Conservation (phyloP, 371 early-diverging fungal species). For the Mucor saturninus region DNA sequence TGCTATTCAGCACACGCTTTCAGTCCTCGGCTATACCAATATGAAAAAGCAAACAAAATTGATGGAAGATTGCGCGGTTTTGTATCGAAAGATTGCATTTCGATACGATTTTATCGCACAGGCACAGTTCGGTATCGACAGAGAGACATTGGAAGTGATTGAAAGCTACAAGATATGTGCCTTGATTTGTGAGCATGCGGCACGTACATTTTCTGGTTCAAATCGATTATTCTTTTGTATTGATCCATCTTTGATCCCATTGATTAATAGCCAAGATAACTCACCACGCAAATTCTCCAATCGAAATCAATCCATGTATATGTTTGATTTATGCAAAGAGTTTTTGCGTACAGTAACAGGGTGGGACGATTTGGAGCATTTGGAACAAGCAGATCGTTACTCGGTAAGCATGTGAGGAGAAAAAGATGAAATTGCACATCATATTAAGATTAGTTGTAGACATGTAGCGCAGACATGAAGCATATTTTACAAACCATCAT, state of each 20-base stretch:
- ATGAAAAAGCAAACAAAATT: slow-evolving; percentile 11
- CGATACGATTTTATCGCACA: slow-evolving; percentile 41
- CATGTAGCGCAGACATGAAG: slow-evolving; percentile 23
- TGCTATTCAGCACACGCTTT: slow-evolving; percentile 15
- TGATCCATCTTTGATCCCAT: slow-evolving; percentile 41
- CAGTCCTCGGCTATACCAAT: slow-evolving; percentile 9
- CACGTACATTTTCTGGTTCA: slow-evolving; percentile 23
- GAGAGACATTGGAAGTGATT: slow-evolving; percentile 25
- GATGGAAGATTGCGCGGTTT: slow-evolving; percentile 18
- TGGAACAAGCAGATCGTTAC: slow-evolving; percentile 17
- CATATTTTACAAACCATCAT: slow-evolving; percentile 28
- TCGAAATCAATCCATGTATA: not conserved
- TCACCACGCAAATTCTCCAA: not conserved
- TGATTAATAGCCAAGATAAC: not conserved
- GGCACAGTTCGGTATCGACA: slow-evolving; percentile 29
- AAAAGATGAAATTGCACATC: too few species aligned
- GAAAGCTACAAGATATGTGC: slow-evolving; percentile 39
- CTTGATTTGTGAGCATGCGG: slow-evolving; percentile 38
- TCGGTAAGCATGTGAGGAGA: slow-evolving; percentile 8
- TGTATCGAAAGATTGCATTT: slow-evolving; percentile 35
- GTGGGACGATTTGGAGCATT: slow-evolving; percentile 30
- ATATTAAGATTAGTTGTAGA: slow-evolving; percentile 11
- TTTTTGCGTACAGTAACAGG: slow-evolving; percentile 26
- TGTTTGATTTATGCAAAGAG: slow-evolving; percentile 17
- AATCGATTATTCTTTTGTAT: slow-evolving; percentile 35